These are phyloP conservation scores for Houttuynia cordata DNA, from an alignment of 164 flowering plant species.

Conservation along the genomic window DNA sequence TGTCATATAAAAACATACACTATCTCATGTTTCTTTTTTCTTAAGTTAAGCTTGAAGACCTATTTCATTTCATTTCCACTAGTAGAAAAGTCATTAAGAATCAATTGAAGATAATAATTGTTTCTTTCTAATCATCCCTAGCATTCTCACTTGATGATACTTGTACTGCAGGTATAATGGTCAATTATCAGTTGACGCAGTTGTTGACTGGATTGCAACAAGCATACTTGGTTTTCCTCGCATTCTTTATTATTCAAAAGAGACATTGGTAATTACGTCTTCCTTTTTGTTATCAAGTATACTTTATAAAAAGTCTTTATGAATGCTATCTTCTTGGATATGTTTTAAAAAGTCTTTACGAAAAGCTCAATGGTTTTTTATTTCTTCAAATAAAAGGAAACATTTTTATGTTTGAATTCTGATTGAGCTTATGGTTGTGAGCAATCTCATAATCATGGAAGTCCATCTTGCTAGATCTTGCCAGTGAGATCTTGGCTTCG, in stretches of 20 bases:
- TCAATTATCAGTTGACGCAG: constrained; percentile 66
- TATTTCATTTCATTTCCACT: neutral
- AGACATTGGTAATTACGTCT: constrained; percentile 58
- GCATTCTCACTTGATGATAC: neutral
- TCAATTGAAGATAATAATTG: too few species aligned
- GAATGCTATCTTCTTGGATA: neutral
- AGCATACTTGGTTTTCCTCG: constrained; percentile 66
- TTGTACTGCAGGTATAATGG: constrained; percentile 55
- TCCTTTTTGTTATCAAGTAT: neutral
- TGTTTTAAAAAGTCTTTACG: too few species aligned
- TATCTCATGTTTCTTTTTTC: too few species aligned
- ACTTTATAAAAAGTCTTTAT: neutral
- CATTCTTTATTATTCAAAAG: constrained; percentile 71
- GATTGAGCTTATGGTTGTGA: too few species aligned
- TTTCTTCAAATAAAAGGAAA: too few species aligned
- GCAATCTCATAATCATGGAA: too few species aligned
- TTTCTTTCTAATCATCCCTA: neutral
- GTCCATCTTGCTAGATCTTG: too few species aligned
- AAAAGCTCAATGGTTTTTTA: too few species aligned
- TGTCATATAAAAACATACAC: too few species aligned
- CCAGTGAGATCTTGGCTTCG: too few species aligned
- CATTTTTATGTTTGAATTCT: too few species aligned
- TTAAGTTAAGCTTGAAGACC: too few species aligned
- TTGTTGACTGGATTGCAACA: constrained; percentile 84
- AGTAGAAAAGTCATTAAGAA: neutral